Base-by-base conservation (phyloP, 768 basidiomycete genomes). In the Lentinula raphanica region DNA sequence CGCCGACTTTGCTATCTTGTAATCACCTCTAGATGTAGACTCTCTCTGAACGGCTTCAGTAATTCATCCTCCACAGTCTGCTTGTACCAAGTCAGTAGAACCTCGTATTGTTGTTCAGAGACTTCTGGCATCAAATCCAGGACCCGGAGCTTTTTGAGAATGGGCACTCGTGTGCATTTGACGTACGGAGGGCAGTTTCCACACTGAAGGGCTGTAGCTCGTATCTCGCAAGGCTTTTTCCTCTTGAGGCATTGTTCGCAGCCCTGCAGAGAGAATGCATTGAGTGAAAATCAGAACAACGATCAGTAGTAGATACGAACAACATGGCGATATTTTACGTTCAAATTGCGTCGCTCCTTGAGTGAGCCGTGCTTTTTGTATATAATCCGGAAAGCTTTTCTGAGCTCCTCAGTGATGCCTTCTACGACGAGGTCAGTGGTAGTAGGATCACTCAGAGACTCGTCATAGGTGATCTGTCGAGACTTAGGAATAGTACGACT, bases 341-440 rank as follows among this genome's bases (percentile, higher is more conserved):
- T 53, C 23, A 53, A 36, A 32, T 53, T 36, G 19, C 51, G 51
- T 23, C 51, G n/a, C 3, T 53, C 51, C 51, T 39, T 53, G 23
- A 36, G 35, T 13, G 51, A 38, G 32, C 51, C 51, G 5, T 53
- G 32, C 35, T 36, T 53, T 27, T 23, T 32, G 21, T 53, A 53
- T 3, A 53, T 23, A 6, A 23, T 12, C 11, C 25, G n/a, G 12
- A 53, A 53, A 13, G 35, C 21, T 21, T 9, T 36, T 23, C 35
- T 53, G 21, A 53, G 17, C 11, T 53, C 51, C 19, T 53, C 35
- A 28, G 11, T 49, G 5, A 49, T 15, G 17, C 29, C 23, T 8
- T 29, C 28, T 3, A 28, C 13, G 15, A 31, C 25, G 13, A 7
- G 17, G 12, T 39, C 36, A 15, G n/a, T n/a, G n/a, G n/a, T n/a